Percentiles rank a stretch among this genome's conserved stretches.
These are phyloP conservation scores for Cystobasidium slooffiae DNA, from an alignment of 1,284 basidiomycete genomes.

Conservation along the genomic window DNA sequence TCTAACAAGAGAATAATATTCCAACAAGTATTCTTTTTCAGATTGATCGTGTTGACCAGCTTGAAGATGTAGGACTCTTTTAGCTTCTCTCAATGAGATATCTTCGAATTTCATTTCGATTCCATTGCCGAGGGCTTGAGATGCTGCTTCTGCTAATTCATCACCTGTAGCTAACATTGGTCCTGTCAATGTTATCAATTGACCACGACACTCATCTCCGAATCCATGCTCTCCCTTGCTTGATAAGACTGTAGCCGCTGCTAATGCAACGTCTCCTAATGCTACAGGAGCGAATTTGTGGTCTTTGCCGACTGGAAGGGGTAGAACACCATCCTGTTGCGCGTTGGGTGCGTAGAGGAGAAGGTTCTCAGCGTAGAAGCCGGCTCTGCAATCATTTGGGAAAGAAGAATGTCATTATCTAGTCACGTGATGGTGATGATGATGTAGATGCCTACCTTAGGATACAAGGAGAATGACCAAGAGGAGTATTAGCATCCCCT, in stretches of 20 bases:
- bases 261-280: slow-evolving; percentile 40
- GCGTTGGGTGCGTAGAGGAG: slow-evolving; percentile 46
- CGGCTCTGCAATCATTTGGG: slow-evolving; percentile 19
- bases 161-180: slow-evolving; percentile 43
- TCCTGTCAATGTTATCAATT: slow-evolving; percentile 47
- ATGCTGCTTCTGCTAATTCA: slow-evolving; percentile 47
- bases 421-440: background rate
- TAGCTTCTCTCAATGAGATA: slow-evolving; percentile 25
- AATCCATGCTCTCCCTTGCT: slow-evolving; percentile 46
- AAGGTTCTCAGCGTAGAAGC: slow-evolving; percentile 49
- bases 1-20: slow-evolving; percentile 27
- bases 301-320: slow-evolving; percentile 45
- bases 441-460: slow-evolving; percentile 12
- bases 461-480: slow-evolving; percentile 48
- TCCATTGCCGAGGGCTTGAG: slow-evolving; percentile 40
- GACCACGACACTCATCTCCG: slow-evolving; percentile 43
- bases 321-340: slow-evolving; percentile 46
- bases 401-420: background rate
- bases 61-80: slow-evolving; percentile 25
- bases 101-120: slow-evolving; percentile 42
- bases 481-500: slow-evolving; percentile 40
- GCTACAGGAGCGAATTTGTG: slow-evolving; percentile 48
- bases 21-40: slow-evolving; percentile 32
- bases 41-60: slow-evolving; percentile 58
- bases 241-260: slow-evolving; percentile 43